Evolutionary conservation across 192 early-diverging fungal species (phyloP), one percentile per base, ranked within the genome.

Genomic region (Backusella parvicylindrica): DNA sequence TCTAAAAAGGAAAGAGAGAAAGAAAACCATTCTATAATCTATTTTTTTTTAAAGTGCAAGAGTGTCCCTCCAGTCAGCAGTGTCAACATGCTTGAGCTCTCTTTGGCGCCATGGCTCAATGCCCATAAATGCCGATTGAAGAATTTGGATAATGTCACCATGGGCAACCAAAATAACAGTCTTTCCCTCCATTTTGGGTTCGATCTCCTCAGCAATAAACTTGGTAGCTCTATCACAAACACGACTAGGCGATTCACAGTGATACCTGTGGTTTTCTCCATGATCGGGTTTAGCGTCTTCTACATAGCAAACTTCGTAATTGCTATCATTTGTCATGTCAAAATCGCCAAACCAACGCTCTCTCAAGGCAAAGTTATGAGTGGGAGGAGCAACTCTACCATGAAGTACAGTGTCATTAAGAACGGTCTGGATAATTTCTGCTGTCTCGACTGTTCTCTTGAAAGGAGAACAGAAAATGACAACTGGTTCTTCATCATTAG

Each of bases 331-430:
- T 30, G 73, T 60, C 78, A 88, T 84, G 43, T 90, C 89, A 67
- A 84, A 86, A 8, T 85, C 76, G 12, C 89, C 89, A 79, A 87
- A 90, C 47, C 77, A 83, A 13, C 89, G 79, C 60, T 90, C 89
- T 23, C 86, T 77, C n/a, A 90, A 84, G 12, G 74, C 73, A 2
- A 70, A 53, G 16, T 70, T 72, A 9, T 70, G 47, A 18, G 70
- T 77, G 56, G 81, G 72, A 15, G 9, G 63, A 0, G 68, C 56
- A 23, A 79, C 60, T 16, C 77, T 33, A 13, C n/a, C 53, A n/a
- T 53, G 21, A 16, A 71, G 47, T 8, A 68, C 43, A 1, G 43
- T 49, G 30, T 77, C 23, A 26, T 71, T 37, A 0, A 85, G 71
- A 5, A 77, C 77, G 3, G 31, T 12, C 21, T 71, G 60, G 35